Evolutionary conservation across 805 yeast species (phyloP).

Genomic region (Phaffomyces thermotolerans): DNA sequence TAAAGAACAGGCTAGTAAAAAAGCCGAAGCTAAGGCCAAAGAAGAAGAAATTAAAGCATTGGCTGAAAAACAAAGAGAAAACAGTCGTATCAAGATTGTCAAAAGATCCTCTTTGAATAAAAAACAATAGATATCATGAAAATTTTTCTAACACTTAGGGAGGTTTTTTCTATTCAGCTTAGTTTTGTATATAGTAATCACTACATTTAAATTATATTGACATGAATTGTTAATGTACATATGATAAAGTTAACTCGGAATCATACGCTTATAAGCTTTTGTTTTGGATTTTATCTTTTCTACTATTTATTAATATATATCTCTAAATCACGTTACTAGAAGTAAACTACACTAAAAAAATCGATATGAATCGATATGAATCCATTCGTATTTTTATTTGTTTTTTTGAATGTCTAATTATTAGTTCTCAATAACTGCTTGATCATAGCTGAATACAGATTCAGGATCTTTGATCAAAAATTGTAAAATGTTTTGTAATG

Average conservation of each 20-base stretch:
- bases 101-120: slow-evolving; percentile 15
- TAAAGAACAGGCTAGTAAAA: slow-evolving; percentile 32
- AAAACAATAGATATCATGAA: background rate
- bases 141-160: no score
- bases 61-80: slow-evolving; percentile 26
- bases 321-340: no score
- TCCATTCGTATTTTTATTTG: background rate
- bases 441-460: slow-evolving; percentile 22
- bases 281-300: no score
- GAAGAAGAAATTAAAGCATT: slow-evolving; percentile 26
- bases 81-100: slow-evolving; percentile 21
- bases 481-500: slow-evolving; percentile 45
- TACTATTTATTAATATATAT: no score
- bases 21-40: slow-evolving; percentile 28
- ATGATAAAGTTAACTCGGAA: no score
- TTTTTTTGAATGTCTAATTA: background rate
- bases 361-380: background rate
- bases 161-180: no score
- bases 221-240: no score
- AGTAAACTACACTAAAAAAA: no score
- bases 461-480: slow-evolving; percentile 37
- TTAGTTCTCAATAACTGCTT: slow-evolving; percentile 2
- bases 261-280: no score
- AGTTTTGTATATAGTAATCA: no score
- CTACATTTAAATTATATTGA: no score